Percentiles rank a stretch among this genome's conserved stretches.
Conservation (phyloP, 805 yeast genomes). For the Metschnikowia peoriensis region DNA sequence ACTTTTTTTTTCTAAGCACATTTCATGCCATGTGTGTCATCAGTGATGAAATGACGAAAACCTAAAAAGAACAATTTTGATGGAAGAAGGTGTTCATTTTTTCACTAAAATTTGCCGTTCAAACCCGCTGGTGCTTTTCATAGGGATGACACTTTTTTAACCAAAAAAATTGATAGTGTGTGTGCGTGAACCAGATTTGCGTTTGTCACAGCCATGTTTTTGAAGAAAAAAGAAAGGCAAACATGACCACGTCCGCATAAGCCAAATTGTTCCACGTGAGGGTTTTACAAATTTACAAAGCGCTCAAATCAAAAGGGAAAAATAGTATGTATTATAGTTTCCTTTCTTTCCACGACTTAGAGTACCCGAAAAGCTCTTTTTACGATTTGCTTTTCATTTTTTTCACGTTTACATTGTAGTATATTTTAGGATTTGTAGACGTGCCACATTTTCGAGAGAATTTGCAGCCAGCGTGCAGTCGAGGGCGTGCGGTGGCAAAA, state of each 20-base stretch:
- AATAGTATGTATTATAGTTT: too few species aligned
- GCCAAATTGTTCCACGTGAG: not conserved
- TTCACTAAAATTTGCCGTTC: not conserved
- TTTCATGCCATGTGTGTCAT: not conserved
- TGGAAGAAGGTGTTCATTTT: not conserved
- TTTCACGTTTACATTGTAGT: not conserved
- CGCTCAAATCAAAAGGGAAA: too few species aligned
- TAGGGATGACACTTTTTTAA: not conserved
- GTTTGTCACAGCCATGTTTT: slow-evolving; percentile 2
- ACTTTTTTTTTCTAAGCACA: not conserved
- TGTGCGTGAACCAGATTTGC: slow-evolving; percentile 9
- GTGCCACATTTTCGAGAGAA: not conserved
- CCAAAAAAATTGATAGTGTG: not conserved
- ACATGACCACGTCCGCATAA: slow-evolving; percentile 7
- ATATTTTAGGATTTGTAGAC: not conserved
- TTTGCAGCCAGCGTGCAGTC: slow-evolving; percentile 16
- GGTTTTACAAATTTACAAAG: too few species aligned
- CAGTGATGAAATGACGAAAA: too few species aligned
- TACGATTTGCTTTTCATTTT: not conserved
- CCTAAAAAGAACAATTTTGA: not conserved
- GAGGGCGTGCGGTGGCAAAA: slow-evolving; percentile 15
- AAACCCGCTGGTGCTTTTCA: too few species aligned
- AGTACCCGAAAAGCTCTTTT: not conserved
- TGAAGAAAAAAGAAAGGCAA: slow-evolving; percentile 3
- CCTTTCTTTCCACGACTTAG: not conserved